A percentile compares a stretch with the other conserved stretches of the same genome.
Evolutionary conservation across 176 grass and related monocot species (phyloP).

Genomic region (Oryza brachyantha): DNA sequence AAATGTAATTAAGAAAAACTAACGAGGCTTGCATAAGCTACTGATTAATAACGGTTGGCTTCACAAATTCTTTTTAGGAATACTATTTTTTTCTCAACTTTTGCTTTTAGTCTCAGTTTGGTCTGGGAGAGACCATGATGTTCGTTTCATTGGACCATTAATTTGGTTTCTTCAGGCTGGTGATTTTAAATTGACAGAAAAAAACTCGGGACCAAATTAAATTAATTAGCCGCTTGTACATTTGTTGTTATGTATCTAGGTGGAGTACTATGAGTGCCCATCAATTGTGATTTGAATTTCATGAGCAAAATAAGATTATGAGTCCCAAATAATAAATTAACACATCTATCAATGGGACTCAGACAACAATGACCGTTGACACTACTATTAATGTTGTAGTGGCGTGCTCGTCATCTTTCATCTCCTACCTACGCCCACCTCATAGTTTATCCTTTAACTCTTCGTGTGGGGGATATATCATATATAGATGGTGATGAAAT

Average conservation of each 20-base stretch:
- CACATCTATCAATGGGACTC: background rate
- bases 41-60: too few relatives aligned
- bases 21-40: background rate
- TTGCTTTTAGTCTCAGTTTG: too few relatives aligned
- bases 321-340: background rate
- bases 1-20: too few relatives aligned
- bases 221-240: too few relatives aligned
- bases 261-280: background rate
- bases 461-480: background rate
- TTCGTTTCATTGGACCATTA: background rate
- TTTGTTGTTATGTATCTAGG: too few relatives aligned
- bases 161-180: background rate
- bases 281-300: background rate
- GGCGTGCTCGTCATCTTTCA: background rate
- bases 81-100: too few relatives aligned
- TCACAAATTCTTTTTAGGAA: too few relatives aligned
- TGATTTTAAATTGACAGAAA: too few relatives aligned
- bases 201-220: too few relatives aligned
- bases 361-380: slow-evolving; percentile 1
- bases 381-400: background rate
- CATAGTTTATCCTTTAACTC: background rate
- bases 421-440: background rate
- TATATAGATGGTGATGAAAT: background rate
- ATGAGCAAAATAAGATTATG: background rate
- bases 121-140: too few relatives aligned